These are phyloP conservation scores for Suillus lakei DNA, from an alignment of 768 basidiomycete species.

Conservation along the genomic window DNA sequence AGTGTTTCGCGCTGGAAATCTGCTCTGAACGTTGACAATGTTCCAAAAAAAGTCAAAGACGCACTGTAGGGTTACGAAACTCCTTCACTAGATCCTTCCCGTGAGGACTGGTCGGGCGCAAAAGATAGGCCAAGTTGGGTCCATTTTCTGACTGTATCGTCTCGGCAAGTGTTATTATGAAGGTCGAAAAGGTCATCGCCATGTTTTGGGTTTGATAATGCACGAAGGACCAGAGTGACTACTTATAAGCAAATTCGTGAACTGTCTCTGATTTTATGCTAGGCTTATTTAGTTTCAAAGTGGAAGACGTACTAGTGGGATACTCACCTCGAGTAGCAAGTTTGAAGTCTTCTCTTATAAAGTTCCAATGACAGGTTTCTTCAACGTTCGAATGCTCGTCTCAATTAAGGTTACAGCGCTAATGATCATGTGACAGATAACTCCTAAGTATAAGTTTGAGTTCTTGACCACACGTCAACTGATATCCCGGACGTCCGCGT, in stretches of 20 bases:
- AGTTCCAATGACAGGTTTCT: neutral
- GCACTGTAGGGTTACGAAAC: slow-evolving; percentile 60
- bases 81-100: slow-evolving; percentile 78
- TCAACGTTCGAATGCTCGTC: neutral
- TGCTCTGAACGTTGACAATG: neutral
- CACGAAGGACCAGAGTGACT: neutral
- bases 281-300: neutral
- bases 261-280: neutral
- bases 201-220: slow-evolving; percentile 19
- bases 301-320: neutral
- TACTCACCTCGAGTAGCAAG: neutral
- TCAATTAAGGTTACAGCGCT: neutral
- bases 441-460: neutral
- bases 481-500: neutral
- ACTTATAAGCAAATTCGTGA: neutral
- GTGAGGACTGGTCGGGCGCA: slow-evolving; percentile 77
- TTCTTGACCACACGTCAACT: neutral
- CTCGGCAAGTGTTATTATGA: slow-evolving; percentile 62
- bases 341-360: neutral
- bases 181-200: slow-evolving; percentile 59
- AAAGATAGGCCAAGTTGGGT: slow-evolving; percentile 70
- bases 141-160: slow-evolving; percentile 68
- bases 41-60: slow-evolving; percentile 17
- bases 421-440: neutral
- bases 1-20: slow-evolving; percentile 28